Evolutionary conservation across 306 rosid genomes (phyloP), one percentile per base, ranked within the genome.

Genomic region (Corylus avellana): DNA sequence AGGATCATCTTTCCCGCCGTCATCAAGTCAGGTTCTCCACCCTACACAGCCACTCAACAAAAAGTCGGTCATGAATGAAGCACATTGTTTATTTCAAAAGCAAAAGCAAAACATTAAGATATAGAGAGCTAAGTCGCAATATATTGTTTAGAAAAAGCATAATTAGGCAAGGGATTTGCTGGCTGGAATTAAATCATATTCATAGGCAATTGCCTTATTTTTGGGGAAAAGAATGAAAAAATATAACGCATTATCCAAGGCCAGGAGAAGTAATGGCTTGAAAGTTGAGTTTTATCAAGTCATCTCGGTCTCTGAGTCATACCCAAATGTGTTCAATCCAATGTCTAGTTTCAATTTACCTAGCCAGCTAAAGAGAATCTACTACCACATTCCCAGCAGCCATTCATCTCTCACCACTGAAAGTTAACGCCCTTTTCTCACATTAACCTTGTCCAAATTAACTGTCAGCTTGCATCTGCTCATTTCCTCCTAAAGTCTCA

Each of bases 1-100:
- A 92, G 98, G 39, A 92, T 75, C 98, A 95, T 95, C 86, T 92
- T 92, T 16, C 97, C 98, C 1, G 88, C 97, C 10, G 98, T 95
- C 83, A 78, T 91, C 85, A 91, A 87, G 84, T 92, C 98, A 10
- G 98, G 98, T 73, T 95, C 98, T 17, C 98, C 98, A 47, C 98
- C 98, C 98, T 92, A 78, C 25, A 46, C 44, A 68, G 64, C 48
- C 56, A 73, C 27, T 20, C n/a, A 59, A 62, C 0, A 4, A n/a
- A 9, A 8, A 47, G 48, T 25, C 27, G 58, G 54, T 25, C 68
- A 7, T 4, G 4, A 64, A 7, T 4, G 4, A 64, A 39, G 8
- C 62, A 22, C 12, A n/a, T 9, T 18, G 27, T 27, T 44, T 29
- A 22, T 79, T 61, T n/a, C 72, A 48, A 14, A 51, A 44, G 8